Conservation (phyloP, 202 grass and related monocot species). For the Panicum hallii region DNA sequence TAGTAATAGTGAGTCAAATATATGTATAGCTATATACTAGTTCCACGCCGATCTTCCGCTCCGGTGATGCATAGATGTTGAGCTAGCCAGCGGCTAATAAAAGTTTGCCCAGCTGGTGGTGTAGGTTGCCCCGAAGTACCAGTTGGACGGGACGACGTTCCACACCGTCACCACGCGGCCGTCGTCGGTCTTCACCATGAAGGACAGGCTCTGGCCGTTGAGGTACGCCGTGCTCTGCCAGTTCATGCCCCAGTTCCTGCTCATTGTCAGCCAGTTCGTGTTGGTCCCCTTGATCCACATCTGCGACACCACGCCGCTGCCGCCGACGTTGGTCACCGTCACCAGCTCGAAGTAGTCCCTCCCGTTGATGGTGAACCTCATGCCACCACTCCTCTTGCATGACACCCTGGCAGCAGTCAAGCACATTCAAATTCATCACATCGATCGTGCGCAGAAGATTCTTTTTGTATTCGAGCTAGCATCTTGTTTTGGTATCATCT, state of each 20-base stretch:
- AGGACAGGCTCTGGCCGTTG: constrained; percentile 61
- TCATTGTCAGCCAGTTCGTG: constrained; percentile 54
- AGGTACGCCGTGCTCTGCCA: constrained; percentile 59
- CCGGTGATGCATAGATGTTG: no score
- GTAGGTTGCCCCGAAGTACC: constrained; percentile 67
- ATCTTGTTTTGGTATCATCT: not conserved
- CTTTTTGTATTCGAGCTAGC: not conserved
- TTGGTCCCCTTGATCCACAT: constrained; percentile 62
- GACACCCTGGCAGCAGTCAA: constrained; percentile 45
- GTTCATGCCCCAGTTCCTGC: constrained; percentile 54
- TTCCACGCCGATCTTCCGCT: not conserved
- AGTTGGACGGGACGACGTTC: constrained; percentile 53
- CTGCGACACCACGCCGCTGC: constrained; percentile 54
- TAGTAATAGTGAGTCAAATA: not conserved
- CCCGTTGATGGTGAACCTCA: constrained; percentile 55
- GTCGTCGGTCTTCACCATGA: constrained; percentile 60
- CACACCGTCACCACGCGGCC: constrained; percentile 26
- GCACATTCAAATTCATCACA: not conserved
- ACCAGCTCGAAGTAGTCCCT: constrained; percentile 69
- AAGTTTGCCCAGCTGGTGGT: constrained; percentile 21
- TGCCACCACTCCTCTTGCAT: constrained; percentile 43
- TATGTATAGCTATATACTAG: constrained; percentile 37
- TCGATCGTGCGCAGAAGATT: not conserved
- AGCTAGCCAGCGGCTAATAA: not conserved
- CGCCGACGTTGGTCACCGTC: constrained; percentile 55